Base-by-base conservation (phyloP, 106 monocot genomes). In the Hemerocallis citrina region DNA sequence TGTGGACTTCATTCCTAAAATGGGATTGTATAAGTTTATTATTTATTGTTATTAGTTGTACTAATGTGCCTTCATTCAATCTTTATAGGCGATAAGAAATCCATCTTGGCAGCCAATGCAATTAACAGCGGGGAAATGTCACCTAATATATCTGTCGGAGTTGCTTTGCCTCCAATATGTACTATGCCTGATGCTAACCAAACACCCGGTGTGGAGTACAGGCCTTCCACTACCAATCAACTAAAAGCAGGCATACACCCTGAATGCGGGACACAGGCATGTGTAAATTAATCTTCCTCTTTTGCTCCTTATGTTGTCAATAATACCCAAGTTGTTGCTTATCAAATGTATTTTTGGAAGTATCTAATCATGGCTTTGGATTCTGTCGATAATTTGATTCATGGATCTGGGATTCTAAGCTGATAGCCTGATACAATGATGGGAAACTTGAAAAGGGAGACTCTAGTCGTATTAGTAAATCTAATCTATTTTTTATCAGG, bases 251-350 rank as follows among this genome's bases (percentile, higher is more conserved):
- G 54, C 14, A 19, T 17, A 58, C 17, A 23, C 16, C 1, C 38
- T 55, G 80, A 78, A 50, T 49, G 58, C 31, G 62, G 72, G 78
- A 43, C 66, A 14, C 74, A 86, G 68, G 86, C 59, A 72, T 69
- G 72, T 86, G 19, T 55, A 0, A 48, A 36, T 16, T 31, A 30
- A 71, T 43, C n/a, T 13, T 58, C 12, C 13, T 48, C 20, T n/a
- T 16, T n/a, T 12, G 4, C 5, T 48, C 8, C 17, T 7, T 48
- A 21, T 14, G 47, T 12, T 12, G 7, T 21, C 6, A 11, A 0
- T 23, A 24, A 3, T 12, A 7, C 34, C n/a, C 45, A 1, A 24
- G 17, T 59, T 11, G n/a, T 33, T 22, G 7, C 35, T 15, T 23
- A 40, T 61, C 11, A 7, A 23, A 1, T 3, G 12, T 24, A 11